Evolutionary conservation across 352 stramenopile genomes (phyloP), one percentile per base, ranked within the genome.

Genomic region (Phytophthora podocarpi): DNA sequence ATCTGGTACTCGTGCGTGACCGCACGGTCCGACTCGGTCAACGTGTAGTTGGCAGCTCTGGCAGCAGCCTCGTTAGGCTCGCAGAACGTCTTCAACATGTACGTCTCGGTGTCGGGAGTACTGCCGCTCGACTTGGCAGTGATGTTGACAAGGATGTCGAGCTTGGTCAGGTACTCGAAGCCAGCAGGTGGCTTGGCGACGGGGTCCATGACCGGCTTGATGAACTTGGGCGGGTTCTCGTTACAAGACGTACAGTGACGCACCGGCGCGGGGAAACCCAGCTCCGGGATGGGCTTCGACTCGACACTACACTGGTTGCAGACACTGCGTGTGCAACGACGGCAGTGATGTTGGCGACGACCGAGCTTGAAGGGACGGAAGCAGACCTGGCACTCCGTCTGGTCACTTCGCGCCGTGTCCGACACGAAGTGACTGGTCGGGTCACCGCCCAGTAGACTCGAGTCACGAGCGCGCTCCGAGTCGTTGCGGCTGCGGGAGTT

Each of bases 371-470:
- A 95, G 9, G 83, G 86, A 58, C 86, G 84, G 73, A 93, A 95
- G 41, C 84, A 95, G n/a, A 95, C 83, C 50, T 95, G 86, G 30
- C 86, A 95, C 58, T 95, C 86, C n/a, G 79, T 95, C 65, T 95
- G 86, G 53, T 93, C 86, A 39, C 77, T 89, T 16, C 86, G 86
- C 10, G 84, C 84, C 15, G 83, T 89, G 70, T 95, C 84, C 15
- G 82, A 83, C 12, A 85, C 71, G 26, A 90, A 89, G 50, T 80
- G 71, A 40, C 40, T 73, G 13, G 64, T 67, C 10, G 69, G 40
- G 43, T 80, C 61, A 23, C 59, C 56, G 12, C 59, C 57, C 6
- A 74, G 37, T 21, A 64, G n/a, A 62, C 72, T 85, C 28, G 85
- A 93, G 27, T 87, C 76, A 26, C 82, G 82, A 9, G 79, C 66